A percentile compares a stretch with the other conserved stretches of the same genome.
Conservation (phyloP, 495 filamentous ascomycete genomes). For the Halenospora varia region DNA sequence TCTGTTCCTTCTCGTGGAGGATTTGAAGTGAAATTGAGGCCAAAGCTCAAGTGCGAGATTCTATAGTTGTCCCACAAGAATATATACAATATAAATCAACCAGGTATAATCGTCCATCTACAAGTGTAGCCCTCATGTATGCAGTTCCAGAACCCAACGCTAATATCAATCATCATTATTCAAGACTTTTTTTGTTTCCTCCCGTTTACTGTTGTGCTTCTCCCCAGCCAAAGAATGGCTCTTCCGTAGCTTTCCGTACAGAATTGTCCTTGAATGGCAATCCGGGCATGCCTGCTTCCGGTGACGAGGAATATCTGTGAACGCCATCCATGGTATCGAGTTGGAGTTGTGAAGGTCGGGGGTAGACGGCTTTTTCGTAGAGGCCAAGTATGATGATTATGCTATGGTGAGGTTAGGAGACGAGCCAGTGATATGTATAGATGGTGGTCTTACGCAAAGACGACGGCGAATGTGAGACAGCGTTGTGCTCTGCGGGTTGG, state of each 20-base stretch:
- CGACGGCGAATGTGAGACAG: conserved; percentile 12
- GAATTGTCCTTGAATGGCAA: conserved; percentile 14
- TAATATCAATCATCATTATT: no score
- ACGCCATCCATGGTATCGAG: background rate
- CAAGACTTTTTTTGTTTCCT: background rate
- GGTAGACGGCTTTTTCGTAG: background rate
- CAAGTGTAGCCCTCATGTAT: no score
- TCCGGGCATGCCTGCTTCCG: conserved; percentile 9
- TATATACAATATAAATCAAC: no score
- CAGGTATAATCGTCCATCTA: no score
- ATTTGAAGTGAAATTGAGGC: no score
- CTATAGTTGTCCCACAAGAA: no score
- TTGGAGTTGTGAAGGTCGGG: conserved; percentile 2
- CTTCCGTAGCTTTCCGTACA: conserved; percentile 10
- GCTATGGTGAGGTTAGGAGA: background rate
- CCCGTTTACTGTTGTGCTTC: background rate
- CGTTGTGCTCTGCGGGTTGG: conserved; percentile 7
- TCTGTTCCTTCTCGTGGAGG: no score
- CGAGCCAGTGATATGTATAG: background rate
- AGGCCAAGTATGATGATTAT: conserved; percentile 6
- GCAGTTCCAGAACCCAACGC: no score
- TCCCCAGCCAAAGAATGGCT: conserved; percentile 6
- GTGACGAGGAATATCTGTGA: conserved; percentile 10
- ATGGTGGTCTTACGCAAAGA: conserved; percentile 6
- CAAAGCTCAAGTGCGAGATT: no score